phyloP scores from a whole-genome alignment of 2,329 filamentous ascomycete genomes.

The Microdochium trichocladiopsis region DNA sequence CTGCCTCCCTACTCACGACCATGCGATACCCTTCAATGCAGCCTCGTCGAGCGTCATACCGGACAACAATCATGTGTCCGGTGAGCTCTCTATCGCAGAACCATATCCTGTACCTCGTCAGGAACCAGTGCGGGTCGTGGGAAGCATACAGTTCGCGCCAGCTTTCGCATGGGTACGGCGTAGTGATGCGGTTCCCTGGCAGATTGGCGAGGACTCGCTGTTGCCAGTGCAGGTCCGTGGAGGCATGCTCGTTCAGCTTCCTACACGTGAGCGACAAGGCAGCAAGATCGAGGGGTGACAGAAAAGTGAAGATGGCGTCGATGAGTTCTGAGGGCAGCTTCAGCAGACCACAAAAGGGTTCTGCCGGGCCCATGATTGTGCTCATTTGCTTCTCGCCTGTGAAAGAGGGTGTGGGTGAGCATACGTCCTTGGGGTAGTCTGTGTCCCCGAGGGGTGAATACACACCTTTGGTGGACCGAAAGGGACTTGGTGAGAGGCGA shows the following conservation, averaged over 20 bases:
- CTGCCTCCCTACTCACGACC: slow-evolving; percentile 53
- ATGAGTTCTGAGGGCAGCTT: slow-evolving; percentile 69
- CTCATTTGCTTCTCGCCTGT: not conserved
- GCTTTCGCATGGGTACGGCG: slow-evolving; percentile 50
- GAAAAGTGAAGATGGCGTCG: slow-evolving; percentile 59
- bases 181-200: slow-evolving; percentile 43
- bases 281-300: slow-evolving; percentile 59
- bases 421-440: too few species aligned
- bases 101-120: slow-evolving; percentile 76
- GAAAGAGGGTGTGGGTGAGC: slow-evolving; percentile 2
- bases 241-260: slow-evolving; percentile 49
- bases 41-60: slow-evolving; percentile 65
- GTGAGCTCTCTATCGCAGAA: slow-evolving; percentile 68
- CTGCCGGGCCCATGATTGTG: not conserved
- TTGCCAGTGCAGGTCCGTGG: slow-evolving; percentile 67
- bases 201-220: slow-evolving; percentile 62
- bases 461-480: not conserved
- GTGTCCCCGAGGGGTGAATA: too few species aligned
- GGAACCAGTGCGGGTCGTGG: slow-evolving; percentile 79
- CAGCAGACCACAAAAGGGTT: slow-evolving; percentile 26
- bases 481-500: slow-evolving; percentile 3
- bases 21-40: slow-evolving; percentile 78
- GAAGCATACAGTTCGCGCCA: slow-evolving; percentile 67
- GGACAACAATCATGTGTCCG: slow-evolving; percentile 68
- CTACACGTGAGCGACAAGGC: slow-evolving; percentile 54